These are phyloP conservation scores for Cutaneotrichosporon daszewskae DNA, from an alignment of 1,284 basidiomycete genomes.

Conservation along the genomic window DNA sequence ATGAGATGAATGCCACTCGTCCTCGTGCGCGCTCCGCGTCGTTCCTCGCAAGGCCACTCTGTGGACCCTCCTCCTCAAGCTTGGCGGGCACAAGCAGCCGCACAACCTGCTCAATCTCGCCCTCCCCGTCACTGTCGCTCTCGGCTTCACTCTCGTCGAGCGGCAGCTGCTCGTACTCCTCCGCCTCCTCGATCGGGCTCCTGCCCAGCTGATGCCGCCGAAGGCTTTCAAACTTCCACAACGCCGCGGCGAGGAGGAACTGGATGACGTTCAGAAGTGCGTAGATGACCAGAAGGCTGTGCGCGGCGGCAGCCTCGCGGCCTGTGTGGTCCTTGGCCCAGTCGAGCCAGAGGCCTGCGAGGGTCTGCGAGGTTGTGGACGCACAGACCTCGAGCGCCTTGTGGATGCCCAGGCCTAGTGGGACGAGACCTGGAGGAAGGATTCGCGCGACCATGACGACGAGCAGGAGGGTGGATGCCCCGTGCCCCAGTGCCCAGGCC, in stretches of 20 bases:
- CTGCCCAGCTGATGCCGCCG: constrained; percentile 2
- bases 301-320: constrained; percentile 22
- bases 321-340: constrained; percentile 16
- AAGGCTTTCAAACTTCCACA: constrained; percentile 49
- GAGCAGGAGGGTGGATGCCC: constrained; percentile 64
- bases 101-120: background rate
- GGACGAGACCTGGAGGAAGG: constrained; percentile 64
- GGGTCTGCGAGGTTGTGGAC: constrained; percentile 62
- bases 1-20: constrained; percentile 17
- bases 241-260: constrained; percentile 52
- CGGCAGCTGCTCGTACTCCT: constrained; percentile 24
- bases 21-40: constrained; percentile 16
- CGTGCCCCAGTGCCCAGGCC: constrained; percentile 62
- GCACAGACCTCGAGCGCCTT: constrained; percentile 71
- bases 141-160: constrained; percentile 17
- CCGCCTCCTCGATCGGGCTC: constrained; percentile 1
- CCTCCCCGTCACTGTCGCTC: background rate
- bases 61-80: constrained; percentile 6
- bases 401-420: constrained; percentile 70
- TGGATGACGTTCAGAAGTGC: constrained; percentile 59
- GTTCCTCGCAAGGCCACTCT: constrained; percentile 16
- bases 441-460: constrained; percentile 69
- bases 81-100: constrained; percentile 1
- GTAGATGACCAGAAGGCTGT: constrained; percentile 58
- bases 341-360: constrained; percentile 62